Percentiles rank a stretch among this genome's conserved stretches.
Conservation (phyloP, 495 filamentous ascomycete species). For the Cercophora newfieldiana region DNA sequence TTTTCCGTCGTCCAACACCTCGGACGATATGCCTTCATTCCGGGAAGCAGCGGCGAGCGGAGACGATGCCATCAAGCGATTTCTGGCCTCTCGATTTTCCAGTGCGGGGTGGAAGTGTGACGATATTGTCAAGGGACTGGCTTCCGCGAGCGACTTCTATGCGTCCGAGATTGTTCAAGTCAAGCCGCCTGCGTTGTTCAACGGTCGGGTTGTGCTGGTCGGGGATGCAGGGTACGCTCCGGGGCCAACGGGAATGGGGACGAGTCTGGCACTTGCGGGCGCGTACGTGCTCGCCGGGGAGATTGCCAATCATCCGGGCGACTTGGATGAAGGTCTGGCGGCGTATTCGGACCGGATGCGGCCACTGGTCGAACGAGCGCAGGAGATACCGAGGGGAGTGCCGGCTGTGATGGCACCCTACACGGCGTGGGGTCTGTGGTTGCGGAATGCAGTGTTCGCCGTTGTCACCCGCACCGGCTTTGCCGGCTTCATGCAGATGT, state of each 20-base stretch:
- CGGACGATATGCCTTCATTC: slow-evolving; percentile 37
- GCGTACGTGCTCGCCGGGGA: slow-evolving; percentile 55
- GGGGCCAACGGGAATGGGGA: slow-evolving; percentile 49
- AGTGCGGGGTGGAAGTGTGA: slow-evolving; percentile 48
- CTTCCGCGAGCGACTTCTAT: slow-evolving; percentile 48
- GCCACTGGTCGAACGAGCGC: slow-evolving; percentile 42
- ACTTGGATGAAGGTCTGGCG: slow-evolving; percentile 38
- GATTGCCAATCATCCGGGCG: slow-evolving; percentile 35
- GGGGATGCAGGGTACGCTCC: slow-evolving; percentile 49
- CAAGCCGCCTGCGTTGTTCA: slow-evolving; percentile 34
- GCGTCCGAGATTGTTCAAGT: slow-evolving; percentile 48
- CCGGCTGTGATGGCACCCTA: slow-evolving; percentile 38
- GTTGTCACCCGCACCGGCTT: slow-evolving; percentile 33
- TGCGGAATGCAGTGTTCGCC: slow-evolving; percentile 27
- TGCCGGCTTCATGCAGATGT: slow-evolving; percentile 18
- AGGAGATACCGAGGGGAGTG: slow-evolving; percentile 36
- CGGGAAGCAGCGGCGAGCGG: slow-evolving; percentile 41
- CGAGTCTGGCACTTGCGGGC: slow-evolving; percentile 45
- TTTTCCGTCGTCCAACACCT: slow-evolving; percentile 27
- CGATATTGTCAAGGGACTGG: slow-evolving; percentile 41
- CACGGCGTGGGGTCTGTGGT: slow-evolving; percentile 41
- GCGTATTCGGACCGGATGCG: slow-evolving; percentile 46
- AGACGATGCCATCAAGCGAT: slow-evolving; percentile 41
- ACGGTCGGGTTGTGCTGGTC: slow-evolving; percentile 41
- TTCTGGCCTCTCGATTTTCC: slow-evolving; percentile 37